Evolutionary conservation across 106 monocot genomes (phyloP), one percentile per base, ranked within the genome.

Genomic region (Dendrobium nobile): DNA sequence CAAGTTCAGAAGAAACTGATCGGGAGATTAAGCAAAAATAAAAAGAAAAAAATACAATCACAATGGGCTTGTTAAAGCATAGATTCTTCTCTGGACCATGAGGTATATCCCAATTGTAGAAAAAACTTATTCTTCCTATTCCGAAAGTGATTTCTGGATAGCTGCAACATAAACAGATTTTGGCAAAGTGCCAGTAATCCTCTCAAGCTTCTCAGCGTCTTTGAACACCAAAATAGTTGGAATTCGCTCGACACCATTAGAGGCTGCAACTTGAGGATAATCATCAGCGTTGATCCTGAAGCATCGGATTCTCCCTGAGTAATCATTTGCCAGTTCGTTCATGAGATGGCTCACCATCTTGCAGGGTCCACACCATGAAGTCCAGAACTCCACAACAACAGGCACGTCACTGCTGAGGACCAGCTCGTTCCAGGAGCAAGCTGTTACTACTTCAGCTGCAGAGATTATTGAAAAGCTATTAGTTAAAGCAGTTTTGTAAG

Each of bases 361-460:
- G 56, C 96, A 96, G 9, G 96, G 96, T 15, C 96, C 96, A 58
- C 96, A 96, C 96, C 96, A 96, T 17, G 93, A 85, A 11, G 93
- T 90, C 88, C 90, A 93, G 56, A 93, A 96, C 83, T 88, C 92
- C 2, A 96, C 91, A 37, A 92, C 83, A 41, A 96, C 93, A 24
- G 87, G 91, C 61, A 81, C 19, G 9, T 93, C 84, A 59, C 88
- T 92, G 77, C 81, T 72, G 40, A 90, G 84, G 42, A 96, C 91
- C 22, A 85, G 81, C 28, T 83, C 83, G 40, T 87, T 92, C 96
- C 96, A 96, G 3, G 84, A 78, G 65, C 83, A 87, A 51, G 91
- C 87, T 37, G 91, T 96, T 42, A 93, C 79, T 42, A 79, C 76
- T 80, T 91, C 84, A 82, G 88, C 91, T 93, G 91, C 40, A 85